Conservation (phyloP, 2,329 filamentous ascomycete species). For the Curvularia sp. region DNA sequence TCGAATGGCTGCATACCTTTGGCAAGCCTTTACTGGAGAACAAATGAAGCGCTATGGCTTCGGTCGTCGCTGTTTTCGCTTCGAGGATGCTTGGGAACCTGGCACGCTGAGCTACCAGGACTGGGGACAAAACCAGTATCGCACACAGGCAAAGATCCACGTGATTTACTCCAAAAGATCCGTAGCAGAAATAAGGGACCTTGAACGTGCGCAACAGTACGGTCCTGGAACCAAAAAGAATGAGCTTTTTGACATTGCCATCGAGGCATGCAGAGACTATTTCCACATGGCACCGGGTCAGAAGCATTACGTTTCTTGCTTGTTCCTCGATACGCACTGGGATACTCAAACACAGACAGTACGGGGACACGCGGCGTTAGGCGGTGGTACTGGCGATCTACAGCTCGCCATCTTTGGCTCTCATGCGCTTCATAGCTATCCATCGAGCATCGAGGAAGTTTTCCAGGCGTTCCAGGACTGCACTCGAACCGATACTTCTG, state of each 20-base stretch:
- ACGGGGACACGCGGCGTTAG: conserved; percentile 83
- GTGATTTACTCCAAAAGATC: conserved; percentile 84
- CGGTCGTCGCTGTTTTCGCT: conserved; percentile 83
- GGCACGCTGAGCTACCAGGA: conserved; percentile 82
- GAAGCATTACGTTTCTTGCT: conserved; percentile 84
- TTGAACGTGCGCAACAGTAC: conserved; percentile 81
- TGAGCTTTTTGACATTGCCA: conserved; percentile 78
- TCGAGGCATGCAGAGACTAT: conserved; percentile 77
- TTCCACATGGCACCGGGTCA: conserved; percentile 79
- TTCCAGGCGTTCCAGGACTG: conserved; percentile 89
- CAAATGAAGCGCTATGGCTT: conserved; percentile 93
- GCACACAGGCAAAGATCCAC: conserved; percentile 90
- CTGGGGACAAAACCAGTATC: conserved; percentile 72
- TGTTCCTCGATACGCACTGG: conserved; percentile 91
- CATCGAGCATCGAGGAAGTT: conserved; percentile 86
- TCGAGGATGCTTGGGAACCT: conserved; percentile 93
- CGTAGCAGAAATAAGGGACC: conserved; percentile 79
- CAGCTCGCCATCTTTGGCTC: conserved; percentile 91
- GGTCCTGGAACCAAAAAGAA: conserved; percentile 71
- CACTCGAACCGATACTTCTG: conserved; percentile 81
- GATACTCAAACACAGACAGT: conserved; percentile 74
- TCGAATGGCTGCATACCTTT: conserved; percentile 92
- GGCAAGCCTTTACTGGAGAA: conserved; percentile 96
- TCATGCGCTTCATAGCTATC: conserved; percentile 90
- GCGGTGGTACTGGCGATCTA: conserved; percentile 74